Base-by-base conservation (phyloP, 345 rosid species). In the Bruguiera parviflora region DNA sequence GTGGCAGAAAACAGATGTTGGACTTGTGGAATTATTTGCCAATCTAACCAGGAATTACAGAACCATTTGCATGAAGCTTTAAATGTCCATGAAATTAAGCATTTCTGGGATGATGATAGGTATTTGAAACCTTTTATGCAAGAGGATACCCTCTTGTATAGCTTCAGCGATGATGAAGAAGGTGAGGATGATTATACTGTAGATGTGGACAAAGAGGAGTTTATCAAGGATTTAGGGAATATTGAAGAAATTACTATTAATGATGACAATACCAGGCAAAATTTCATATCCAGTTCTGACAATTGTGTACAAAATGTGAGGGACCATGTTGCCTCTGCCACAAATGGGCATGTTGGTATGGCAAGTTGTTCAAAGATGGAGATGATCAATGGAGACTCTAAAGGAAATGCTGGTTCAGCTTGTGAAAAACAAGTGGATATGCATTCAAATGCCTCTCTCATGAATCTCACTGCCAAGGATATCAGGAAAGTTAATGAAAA, bases 111-210 rank as follows among this genome's bases (percentile, higher is more conserved):
- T 27, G 83, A 84, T 47, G 96, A 92, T 28, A 85, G 73, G 67
- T 89, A 85, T 78, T 73, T 92, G 61, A 89, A 83, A 74, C 99
- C 97, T 69, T 82, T 88, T 76, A 80, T 79, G 81, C 83, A 77
- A 74, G 89, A 95, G 73, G 99, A 92, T 84, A 66, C 92, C 18
- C 92, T 95, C 64, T 71, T 95, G 68, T 90, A 87, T 78, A 86
- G 93, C 73, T 92, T 92, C 56, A 78, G 64, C 11, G 97, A 85
- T 63, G 96, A 84, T 52, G 97, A 85, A 61, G 96, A 83, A 55
- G 88, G 73, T 25, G 98, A 86, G 74, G 88, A 85, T 60, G 91
- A 86, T 43, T 69, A 37, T 49, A 65, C 70, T 31, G 59, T 67
- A 27, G 67, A 75, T 1, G 67, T 84, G 58, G 87, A 87, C 71